phyloP scores from a whole-genome alignment of 1,284 basidiomycete species.

The Cutaneotrichosporon sp. region DNA sequence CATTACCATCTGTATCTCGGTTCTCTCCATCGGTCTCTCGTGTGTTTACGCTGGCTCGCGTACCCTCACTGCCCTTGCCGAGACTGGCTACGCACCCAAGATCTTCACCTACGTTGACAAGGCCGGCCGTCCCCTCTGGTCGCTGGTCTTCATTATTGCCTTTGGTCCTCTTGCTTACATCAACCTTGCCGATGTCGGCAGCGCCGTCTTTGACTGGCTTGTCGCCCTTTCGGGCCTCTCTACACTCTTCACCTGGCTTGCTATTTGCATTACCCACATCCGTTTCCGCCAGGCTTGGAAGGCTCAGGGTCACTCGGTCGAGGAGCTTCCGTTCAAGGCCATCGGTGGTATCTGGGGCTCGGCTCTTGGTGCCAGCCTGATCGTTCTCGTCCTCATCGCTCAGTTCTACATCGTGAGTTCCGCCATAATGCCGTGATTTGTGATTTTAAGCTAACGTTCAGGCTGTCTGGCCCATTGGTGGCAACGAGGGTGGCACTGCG shows the following conservation, averaged over 20 bases:
- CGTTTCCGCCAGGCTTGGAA: constrained; percentile 51
- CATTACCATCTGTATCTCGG: constrained; percentile 50
- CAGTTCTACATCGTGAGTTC: constrained; percentile 40
- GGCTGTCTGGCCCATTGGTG: constrained; percentile 17
- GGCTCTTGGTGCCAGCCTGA: constrained; percentile 46
- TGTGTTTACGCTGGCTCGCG: constrained; percentile 47
- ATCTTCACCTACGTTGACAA: constrained; percentile 53
- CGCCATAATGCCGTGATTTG: neutral
- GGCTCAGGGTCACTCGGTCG: constrained; percentile 46
- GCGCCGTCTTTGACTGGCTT: constrained; percentile 49
- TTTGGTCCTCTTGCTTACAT: constrained; percentile 49
- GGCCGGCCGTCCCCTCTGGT: constrained; percentile 51
- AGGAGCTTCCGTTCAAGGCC: constrained; percentile 50
- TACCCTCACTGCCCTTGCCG: constrained; percentile 43
- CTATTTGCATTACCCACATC: constrained; percentile 34
- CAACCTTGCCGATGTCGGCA: constrained; percentile 40
- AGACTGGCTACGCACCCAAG: constrained; percentile 51
- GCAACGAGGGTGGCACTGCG: constrained; percentile 19
- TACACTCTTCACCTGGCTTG: constrained; percentile 53
- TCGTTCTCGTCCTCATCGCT: constrained; percentile 42
- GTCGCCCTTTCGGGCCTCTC: constrained; percentile 53
- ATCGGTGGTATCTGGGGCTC: constrained; percentile 51
- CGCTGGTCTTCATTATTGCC: constrained; percentile 45
- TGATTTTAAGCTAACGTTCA: no score
- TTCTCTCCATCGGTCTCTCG: constrained; percentile 45